Conservation (phyloP, 169 alveolate species). For the Cryptosporidium parvum region DNA sequence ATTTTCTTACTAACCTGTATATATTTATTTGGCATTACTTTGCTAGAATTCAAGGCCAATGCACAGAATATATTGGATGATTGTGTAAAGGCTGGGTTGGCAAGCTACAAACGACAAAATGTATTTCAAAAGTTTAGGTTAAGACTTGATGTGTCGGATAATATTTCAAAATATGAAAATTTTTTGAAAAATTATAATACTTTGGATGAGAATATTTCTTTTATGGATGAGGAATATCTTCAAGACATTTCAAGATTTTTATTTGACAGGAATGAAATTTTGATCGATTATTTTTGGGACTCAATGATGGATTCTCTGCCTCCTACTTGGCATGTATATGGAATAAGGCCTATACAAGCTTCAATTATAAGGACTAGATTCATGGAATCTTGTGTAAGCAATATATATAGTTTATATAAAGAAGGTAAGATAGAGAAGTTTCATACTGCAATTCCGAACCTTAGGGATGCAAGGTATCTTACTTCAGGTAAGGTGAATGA, state of each 20-base stretch:
- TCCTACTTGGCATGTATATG: conserved; percentile 73
- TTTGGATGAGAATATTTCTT: neutral
- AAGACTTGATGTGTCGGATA: neutral
- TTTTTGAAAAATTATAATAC: neutral
- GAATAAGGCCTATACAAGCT: conserved; percentile 38
- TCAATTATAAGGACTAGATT: conserved; percentile 32
- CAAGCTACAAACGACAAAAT: neutral
- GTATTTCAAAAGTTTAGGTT: neutral
- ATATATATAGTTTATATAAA: conserved; percentile 6
- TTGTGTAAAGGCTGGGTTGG: conserved; percentile 1
- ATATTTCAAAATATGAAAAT: neutral
- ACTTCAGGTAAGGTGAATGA: conserved; percentile 45
- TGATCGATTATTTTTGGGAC: conserved; percentile 46
- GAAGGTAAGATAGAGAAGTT: conserved; percentile 39
- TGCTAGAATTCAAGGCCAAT: neutral
- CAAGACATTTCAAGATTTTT: neutral
- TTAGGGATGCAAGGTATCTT: conserved; percentile 42
- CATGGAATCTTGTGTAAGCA: conserved; percentile 48
- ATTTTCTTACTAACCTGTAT: neutral
- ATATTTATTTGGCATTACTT: neutral
- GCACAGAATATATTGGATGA: neutral
- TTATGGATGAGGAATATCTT: conserved; percentile 3
- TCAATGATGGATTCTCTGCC: conserved; percentile 59
- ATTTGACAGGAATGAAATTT: conserved; percentile 6
- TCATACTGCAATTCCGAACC: conserved; percentile 17